Base-by-base conservation (phyloP, 2,329 filamentous ascomycete genomes). In the Fragosphaeria purpurea region DNA sequence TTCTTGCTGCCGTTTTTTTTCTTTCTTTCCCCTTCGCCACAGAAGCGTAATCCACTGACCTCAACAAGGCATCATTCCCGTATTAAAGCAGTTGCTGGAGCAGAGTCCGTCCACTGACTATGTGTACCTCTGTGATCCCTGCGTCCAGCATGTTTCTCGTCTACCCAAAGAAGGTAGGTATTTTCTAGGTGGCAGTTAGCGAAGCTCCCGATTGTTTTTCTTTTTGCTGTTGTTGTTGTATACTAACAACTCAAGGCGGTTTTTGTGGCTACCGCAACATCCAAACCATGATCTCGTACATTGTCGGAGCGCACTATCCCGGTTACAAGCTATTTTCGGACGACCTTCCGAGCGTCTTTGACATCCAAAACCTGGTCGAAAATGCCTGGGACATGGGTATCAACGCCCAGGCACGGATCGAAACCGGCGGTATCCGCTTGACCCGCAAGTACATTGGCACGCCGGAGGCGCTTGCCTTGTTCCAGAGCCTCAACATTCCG, bases 251-350 rank as follows among this genome's bases (percentile, higher is more conserved):
- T n/a, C 22, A 2, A 46, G 89, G 89, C 30, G 86, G 88, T 6
- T 97, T 97, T 63, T 97, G 91, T 63, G 91, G 91, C 4, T 97
- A 96, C 63, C 79, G 91, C 41, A 97, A 95, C 61, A 94, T 95
- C 35, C 93, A 97, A 64, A 94, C 94, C 82, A 67, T 96, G 58
- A 71, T 85, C 11, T 91, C 89, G 0, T 90, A 88, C 63, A 79
- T 96, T 22, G 78, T 83, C 52, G 77, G 75, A 7, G 69, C 78
- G 1, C 64, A 70, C 40, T 72, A 71, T 10, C 66, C 71, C 10
- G 86, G 85, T 0, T 66, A 76, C 53, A 71, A 82, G 41, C 67
- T 71, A 45, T 86, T 95, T 53, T 65, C 71, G 1, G 69, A 71
- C 5, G 71, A 68, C 1, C 70, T 90, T 6, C 91, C 93, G 0